These are phyloP conservation scores for Oryza glaberrima DNA, from an alignment of 176 grass and related monocot genomes.

Conservation along the genomic window DNA sequence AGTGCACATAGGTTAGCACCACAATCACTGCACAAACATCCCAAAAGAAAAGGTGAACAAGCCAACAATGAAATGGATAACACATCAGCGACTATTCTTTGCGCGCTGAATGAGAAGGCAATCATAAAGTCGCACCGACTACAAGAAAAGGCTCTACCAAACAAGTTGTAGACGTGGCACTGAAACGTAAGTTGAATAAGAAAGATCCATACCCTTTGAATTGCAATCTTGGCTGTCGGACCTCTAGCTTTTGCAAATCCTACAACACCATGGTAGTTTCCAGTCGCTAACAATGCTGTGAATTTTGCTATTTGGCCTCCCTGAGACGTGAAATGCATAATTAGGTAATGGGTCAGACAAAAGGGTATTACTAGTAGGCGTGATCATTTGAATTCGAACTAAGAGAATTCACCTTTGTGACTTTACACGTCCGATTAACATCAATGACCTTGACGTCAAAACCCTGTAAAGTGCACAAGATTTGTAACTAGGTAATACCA, in stretches of 20 bases:
- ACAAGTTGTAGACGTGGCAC: background rate
- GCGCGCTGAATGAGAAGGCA: background rate
- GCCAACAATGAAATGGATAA: slow-evolving; percentile 15
- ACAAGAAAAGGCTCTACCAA: background rate
- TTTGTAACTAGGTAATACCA: background rate
- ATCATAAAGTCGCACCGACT: slow-evolving; percentile 13
- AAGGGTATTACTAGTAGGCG: background rate
- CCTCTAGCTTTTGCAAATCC: slow-evolving; percentile 93
- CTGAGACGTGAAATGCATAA: slow-evolving; percentile 52
- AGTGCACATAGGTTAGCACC: background rate
- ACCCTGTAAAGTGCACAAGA: slow-evolving; percentile 52
- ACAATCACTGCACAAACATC: background rate
- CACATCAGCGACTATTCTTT: background rate
- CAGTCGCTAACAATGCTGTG: slow-evolving; percentile 83
- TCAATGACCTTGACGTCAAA: slow-evolving; percentile 97
- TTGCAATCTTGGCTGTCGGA: slow-evolving; percentile 84
- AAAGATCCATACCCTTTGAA: slow-evolving; percentile 71
- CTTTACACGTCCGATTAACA: slow-evolving; percentile 94
- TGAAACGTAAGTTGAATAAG: slow-evolving; percentile 6
- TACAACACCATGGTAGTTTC: slow-evolving; percentile 94
- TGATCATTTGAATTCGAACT: slow-evolving; percentile 1
- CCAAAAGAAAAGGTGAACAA: background rate
- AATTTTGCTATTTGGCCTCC: slow-evolving; percentile 84
- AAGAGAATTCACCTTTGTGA: slow-evolving; percentile 76
- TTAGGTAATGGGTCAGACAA: background rate